Conservation (phyloP, 371 early-diverging fungal species). For the Rhizopus delemar region DNA sequence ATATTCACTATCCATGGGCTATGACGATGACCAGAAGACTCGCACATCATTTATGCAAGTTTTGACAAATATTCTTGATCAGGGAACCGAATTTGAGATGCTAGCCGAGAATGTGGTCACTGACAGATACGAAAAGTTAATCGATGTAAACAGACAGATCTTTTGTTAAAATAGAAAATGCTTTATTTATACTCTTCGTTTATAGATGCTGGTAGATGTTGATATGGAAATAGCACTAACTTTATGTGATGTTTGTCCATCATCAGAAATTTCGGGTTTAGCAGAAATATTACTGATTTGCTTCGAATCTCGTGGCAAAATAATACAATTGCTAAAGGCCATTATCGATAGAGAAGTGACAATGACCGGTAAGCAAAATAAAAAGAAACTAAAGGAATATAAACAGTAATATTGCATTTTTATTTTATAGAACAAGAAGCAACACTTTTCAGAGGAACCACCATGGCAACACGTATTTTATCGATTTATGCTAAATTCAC, state of each 20-base stretch:
- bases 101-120: conserved; percentile 74
- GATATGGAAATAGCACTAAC: conserved; percentile 79
- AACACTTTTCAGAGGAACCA: conserved; percentile 89
- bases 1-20: conserved; percentile 86
- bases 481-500: conserved; percentile 76
- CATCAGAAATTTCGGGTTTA: conserved; percentile 81
- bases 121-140: conserved; percentile 72
- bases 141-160: conserved; percentile 53
- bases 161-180: background rate
- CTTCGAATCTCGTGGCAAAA: conserved; percentile 76
- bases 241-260: conserved; percentile 84
- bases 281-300: conserved; percentile 73
- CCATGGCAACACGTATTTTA: conserved; percentile 85
- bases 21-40: conserved; percentile 85
- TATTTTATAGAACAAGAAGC: conserved; percentile 67
- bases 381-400: background rate
- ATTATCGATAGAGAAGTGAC: conserved; percentile 81
- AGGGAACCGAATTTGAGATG: conserved; percentile 84
- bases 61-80: conserved; percentile 83
- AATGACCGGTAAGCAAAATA: conserved; percentile 56
- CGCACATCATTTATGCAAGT: conserved; percentile 91
- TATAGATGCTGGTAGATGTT: conserved; percentile 60
- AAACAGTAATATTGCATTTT: background rate
- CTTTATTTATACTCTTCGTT: background rate
- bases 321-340: conserved; percentile 70